phyloP scores from a whole-genome alignment of 2,329 filamentous ascomycete genomes.

The Ramularia endophylla region DNA sequence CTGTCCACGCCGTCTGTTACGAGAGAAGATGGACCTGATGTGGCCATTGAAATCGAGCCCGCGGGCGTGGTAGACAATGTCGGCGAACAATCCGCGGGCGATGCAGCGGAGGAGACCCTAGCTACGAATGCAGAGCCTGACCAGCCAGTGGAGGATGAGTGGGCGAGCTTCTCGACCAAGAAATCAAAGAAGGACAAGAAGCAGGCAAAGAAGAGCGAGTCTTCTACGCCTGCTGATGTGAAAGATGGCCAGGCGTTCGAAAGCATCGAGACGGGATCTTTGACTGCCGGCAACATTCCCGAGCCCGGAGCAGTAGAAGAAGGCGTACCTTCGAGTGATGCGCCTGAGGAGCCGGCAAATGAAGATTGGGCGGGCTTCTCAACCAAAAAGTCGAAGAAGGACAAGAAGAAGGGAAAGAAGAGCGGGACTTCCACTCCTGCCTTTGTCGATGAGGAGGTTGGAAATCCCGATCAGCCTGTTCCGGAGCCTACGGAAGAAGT shows the following conservation, averaged over 20 bases:
- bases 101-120: too few relatives aligned
- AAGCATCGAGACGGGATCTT: background rate
- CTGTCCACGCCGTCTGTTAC: conserved; percentile 5
- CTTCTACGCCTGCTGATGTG: conserved; percentile 6
- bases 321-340: background rate
- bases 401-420: conserved; percentile 36
- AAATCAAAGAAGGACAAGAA: conserved; percentile 38
- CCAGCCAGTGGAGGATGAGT: background rate
- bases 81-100: too few relatives aligned
- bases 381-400: conserved; percentile 36
- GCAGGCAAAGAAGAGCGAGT: conserved; percentile 19
- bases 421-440: conserved; percentile 11
- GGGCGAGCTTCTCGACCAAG: conserved; percentile 21
- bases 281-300: background rate
- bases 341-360: conserved; percentile 11
- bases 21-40: too few relatives aligned
- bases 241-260: too few relatives aligned
- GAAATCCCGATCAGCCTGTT: background rate
- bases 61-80: too few relatives aligned
- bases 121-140: too few relatives aligned
- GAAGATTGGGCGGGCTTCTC: conserved; percentile 18
- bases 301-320: conserved; percentile 2
- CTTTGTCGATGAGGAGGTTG: background rate
- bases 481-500: conserved; percentile 2
- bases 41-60: too few relatives aligned